phyloP scores from a whole-genome alignment of 2,329 filamentous ascomycete genomes.

The Huntiella abstrusa region DNA sequence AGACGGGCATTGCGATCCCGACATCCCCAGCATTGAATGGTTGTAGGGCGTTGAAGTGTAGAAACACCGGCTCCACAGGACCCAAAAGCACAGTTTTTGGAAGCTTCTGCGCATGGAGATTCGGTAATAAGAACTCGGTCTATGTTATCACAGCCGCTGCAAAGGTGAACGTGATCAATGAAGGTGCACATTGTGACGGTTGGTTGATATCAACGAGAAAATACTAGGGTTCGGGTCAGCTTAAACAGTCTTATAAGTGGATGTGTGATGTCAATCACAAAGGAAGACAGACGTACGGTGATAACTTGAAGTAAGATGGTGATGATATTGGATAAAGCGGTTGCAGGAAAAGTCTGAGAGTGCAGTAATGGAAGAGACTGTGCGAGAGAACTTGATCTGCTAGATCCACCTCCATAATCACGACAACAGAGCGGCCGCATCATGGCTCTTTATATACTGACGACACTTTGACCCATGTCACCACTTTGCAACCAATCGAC shows the following conservation, averaged over 20 bases:
- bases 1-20: constrained; percentile 9
- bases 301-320: background rate
- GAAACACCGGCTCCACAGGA: constrained; percentile 19
- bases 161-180: constrained; percentile 20
- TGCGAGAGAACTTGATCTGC: no score
- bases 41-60: constrained; percentile 16
- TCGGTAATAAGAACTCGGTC: constrained; percentile 23
- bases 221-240: constrained; percentile 14
- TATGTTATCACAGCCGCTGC: constrained; percentile 18
- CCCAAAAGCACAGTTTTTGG: constrained; percentile 19
- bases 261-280: background rate
- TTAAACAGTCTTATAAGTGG: constrained; percentile 3
- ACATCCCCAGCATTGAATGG: constrained; percentile 21
- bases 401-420: no score
- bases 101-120: constrained; percentile 17
- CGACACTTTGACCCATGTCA: no score
- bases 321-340: background rate
- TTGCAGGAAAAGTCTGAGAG: no score
- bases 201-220: background rate
- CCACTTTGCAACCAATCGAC: no score
- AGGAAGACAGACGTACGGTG: background rate
- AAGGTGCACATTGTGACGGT: constrained; percentile 20
- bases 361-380: no score
- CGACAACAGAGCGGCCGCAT: no score
- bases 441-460: no score